Conservation (phyloP, 305 asterid genomes). For the Coffea humblotiana region DNA sequence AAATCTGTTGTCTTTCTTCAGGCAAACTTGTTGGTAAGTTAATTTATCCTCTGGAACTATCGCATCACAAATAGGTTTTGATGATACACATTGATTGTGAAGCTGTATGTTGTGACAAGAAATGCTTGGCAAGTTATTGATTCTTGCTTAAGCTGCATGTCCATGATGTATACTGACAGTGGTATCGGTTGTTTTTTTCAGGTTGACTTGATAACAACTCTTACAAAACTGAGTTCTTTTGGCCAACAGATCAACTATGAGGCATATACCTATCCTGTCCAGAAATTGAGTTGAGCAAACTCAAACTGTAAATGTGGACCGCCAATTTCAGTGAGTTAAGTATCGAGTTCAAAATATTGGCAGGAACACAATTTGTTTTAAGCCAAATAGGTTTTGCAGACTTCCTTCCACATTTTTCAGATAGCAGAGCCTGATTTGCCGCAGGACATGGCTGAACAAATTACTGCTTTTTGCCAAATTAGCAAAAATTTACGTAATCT, state of each 20-base stretch:
- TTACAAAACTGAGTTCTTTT: constrained; percentile 72
- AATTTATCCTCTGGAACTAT: background rate
- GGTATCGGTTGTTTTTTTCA: constrained; percentile 31
- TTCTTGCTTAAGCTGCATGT: background rate
- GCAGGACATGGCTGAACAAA: background rate
- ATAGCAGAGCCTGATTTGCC: background rate
- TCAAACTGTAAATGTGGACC: constrained; percentile 51
- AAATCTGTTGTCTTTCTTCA: background rate
- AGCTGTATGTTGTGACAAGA: background rate
- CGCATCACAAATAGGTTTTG: background rate
- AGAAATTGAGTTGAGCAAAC: constrained; percentile 65
- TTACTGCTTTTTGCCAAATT: background rate
- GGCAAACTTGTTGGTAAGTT: background rate
- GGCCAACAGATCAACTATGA: constrained; percentile 88
- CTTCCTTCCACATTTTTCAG: background rate
- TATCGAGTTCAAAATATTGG: background rate
- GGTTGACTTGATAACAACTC: constrained; percentile 88
- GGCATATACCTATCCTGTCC: constrained; percentile 74
- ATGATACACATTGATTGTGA: background rate
- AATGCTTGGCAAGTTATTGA: no score
- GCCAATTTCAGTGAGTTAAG: background rate
- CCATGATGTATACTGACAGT: background rate
- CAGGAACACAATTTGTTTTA: background rate
- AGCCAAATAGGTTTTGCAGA: background rate
- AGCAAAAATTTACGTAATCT: background rate